Conservation (phyloP, 306 rosid species). For the Cajanus cajan region DNA sequence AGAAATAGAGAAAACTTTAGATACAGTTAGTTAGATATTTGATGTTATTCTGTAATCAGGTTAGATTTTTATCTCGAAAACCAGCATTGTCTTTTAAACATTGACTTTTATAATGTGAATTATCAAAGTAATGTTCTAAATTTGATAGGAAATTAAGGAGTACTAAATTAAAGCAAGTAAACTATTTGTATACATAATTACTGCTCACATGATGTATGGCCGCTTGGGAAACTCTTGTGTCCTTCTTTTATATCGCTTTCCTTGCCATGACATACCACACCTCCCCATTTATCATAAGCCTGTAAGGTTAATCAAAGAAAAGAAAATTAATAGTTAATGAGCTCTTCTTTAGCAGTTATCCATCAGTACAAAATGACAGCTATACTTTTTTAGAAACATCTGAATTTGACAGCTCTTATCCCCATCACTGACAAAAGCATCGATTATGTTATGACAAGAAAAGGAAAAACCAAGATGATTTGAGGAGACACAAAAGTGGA, state of each 20-base stretch:
- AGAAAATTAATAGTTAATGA: not conserved
- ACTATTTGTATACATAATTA: not conserved
- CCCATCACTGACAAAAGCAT: not conserved
- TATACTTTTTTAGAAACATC: not conserved
- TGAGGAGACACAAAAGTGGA: not conserved
- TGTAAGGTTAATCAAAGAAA: constrained; percentile 27
- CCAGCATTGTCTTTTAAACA: not conserved
- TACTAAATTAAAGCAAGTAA: not conserved
- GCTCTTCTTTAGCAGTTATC: not conserved
- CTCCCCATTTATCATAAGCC: constrained; percentile 66
- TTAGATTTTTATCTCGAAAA: not conserved
- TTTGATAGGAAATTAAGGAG: not conserved
- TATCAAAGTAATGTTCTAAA: not conserved
- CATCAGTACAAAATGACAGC: not conserved
- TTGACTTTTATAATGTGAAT: not conserved
- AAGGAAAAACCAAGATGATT: not conserved
- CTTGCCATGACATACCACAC: constrained; percentile 77
- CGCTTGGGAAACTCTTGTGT: constrained; percentile 96
- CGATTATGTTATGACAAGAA: not conserved
- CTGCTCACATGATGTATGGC: constrained; percentile 85
- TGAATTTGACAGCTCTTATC: not conserved
- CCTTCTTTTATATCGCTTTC: constrained; percentile 80
- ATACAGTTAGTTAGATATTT: no score
- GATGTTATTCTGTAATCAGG: not conserved
- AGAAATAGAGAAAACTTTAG: not conserved